These are phyloP conservation scores for Penicillium egyptiacum DNA, from an alignment of 495 filamentous ascomycete genomes.

Conservation along the genomic window DNA sequence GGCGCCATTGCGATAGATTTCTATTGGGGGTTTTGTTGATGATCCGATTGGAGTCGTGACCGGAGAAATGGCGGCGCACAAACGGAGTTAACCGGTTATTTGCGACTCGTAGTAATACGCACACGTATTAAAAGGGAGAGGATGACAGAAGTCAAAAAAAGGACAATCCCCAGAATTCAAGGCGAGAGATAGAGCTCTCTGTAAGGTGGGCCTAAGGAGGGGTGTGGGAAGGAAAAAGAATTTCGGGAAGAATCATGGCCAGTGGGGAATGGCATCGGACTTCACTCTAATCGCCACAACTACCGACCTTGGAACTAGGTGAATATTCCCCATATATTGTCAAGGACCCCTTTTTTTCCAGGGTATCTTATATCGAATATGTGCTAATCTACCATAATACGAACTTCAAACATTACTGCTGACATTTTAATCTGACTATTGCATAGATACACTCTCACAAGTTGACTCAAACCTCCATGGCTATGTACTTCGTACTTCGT, in stretches of 20 bases:
- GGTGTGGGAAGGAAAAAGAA: constrained; percentile 26
- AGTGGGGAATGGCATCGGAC: constrained; percentile 30
- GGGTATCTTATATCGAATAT: neutral
- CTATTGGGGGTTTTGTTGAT: constrained; percentile 7
- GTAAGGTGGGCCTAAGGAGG: constrained; percentile 21
- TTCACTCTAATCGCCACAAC: constrained; percentile 23
- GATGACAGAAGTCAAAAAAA: constrained; percentile 15
- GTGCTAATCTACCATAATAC: neutral
- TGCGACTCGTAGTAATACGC: constrained; percentile 18
- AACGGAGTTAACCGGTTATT: constrained; percentile 38
- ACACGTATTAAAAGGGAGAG: constrained; percentile 16
- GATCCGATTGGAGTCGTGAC: constrained; percentile 22
- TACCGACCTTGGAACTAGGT: neutral
- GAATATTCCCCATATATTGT: neutral
- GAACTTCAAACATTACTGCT: neutral
- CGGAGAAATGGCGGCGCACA: constrained; percentile 28
- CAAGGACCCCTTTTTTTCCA: neutral
- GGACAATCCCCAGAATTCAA: constrained; percentile 26
- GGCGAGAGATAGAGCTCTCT: constrained; percentile 14
- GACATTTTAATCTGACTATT: neutral
- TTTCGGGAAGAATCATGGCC: constrained; percentile 32
- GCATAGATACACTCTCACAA: neutral
- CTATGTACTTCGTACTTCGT: neutral
- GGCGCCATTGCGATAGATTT: constrained; percentile 64
- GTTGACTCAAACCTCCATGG: neutral